phyloP scores from a whole-genome alignment of 768 basidiomycete species.

The Trametes cingulata region DNA sequence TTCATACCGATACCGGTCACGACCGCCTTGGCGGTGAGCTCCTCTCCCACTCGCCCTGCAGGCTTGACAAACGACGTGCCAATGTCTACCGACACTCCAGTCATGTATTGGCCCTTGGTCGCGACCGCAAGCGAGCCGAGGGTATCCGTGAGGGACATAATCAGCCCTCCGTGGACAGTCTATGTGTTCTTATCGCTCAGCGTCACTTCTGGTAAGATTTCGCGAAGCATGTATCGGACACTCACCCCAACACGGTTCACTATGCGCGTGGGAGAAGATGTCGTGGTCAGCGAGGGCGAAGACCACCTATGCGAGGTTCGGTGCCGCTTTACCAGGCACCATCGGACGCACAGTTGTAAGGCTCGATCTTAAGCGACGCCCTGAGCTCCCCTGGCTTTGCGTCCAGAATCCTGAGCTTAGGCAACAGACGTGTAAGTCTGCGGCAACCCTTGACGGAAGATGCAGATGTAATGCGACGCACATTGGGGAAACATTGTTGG shows the following conservation, averaged over 20 bases:
- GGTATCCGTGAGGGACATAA: slow-evolving; percentile 82
- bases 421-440: neutral
- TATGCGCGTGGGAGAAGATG: slow-evolving; percentile 29
- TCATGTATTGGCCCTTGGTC: slow-evolving; percentile 81
- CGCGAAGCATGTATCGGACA: neutral
- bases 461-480: slow-evolving; percentile 30
- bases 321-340: neutral
- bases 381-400: slow-evolving; percentile 75
- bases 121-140: slow-evolving; percentile 84
- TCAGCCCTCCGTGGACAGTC: slow-evolving; percentile 78
- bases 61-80: slow-evolving; percentile 76
- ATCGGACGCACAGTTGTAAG: slow-evolving; percentile 57
- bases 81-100: slow-evolving; percentile 84
- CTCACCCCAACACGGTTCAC: slow-evolving; percentile 81
- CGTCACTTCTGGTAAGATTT: neutral
- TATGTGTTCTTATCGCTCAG: slow-evolving; percentile 20
- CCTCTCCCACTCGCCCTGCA: slow-evolving; percentile 70
- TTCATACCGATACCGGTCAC: slow-evolving; percentile 69
- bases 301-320: neutral
- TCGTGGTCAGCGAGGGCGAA: neutral
- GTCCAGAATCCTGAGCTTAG: slow-evolving; percentile 61
- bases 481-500: slow-evolving; percentile 76
- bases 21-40: slow-evolving; percentile 61
- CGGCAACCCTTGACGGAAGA: neutral
- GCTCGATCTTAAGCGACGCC: slow-evolving; percentile 70